Evolutionary conservation across 2,329 filamentous ascomycete genomes (phyloP), one percentile per base, ranked within the genome.

Genomic region (Chaetomium olivaceum): DNA sequence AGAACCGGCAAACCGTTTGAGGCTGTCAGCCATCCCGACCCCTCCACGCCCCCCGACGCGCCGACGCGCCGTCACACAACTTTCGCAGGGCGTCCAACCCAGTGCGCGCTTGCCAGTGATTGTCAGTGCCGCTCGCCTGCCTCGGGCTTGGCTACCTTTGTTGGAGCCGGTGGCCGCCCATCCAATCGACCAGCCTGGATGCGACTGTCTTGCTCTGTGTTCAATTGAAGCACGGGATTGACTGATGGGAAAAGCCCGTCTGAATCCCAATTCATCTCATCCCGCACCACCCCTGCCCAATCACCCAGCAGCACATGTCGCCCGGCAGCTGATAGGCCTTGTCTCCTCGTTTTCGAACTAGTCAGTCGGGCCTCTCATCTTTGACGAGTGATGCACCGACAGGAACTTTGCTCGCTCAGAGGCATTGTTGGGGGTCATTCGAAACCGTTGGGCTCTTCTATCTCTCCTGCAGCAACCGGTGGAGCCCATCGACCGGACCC

Each of bases 281-380:
- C 63, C 66, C 66, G 59, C 64, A 55, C 55, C 11, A 46, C 31
- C 11, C 46, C 27, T 27, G 33, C 58, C 68, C 68, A 70, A 70
- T 70, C 67, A 67, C 14, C 27, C 61, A 23, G 29, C 8, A 56
- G 67, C 68, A 68, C 68, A 69, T 68, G 68, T 68, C 52, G 33
- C 27, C 50, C 25, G 43, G 33, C 27, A 31, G 56, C 52, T 67
- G 67, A 68, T 68, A 68, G 64, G 67, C 8, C 46, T 55, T 60
- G n/a, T 16, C 19, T 33, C 61, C 31, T 62, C 55, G 55, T 21
- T 36, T 9, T 51, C 48, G 25, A 39, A 19, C 21, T 31, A 21
- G 54, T 12, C 46, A 14, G 11, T 61, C 46, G 21, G 21, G n/a
- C 58, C 46, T 23, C 36, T 65, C 63, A 36, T 58, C n/a, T 33